Conservation (phyloP, 164 flowering plant genomes). For the Brasenia schreberi region DNA sequence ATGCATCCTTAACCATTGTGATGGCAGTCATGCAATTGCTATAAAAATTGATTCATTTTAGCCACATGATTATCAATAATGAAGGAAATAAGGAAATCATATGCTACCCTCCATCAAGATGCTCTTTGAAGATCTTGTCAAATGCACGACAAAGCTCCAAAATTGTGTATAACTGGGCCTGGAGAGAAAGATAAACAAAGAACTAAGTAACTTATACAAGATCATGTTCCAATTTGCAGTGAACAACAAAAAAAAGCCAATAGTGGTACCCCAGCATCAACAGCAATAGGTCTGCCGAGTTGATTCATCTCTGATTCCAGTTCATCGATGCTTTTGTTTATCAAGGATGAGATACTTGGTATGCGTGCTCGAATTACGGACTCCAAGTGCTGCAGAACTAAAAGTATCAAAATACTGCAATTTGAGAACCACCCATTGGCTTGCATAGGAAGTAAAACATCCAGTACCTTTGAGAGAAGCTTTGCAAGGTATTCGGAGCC, state of each 20-base stretch:
- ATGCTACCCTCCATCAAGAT: constrained; percentile 73
- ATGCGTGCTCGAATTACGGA: constrained; percentile 68
- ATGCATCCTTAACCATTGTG: too few relatives aligned
- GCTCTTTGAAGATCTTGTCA: constrained; percentile 76
- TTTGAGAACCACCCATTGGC: background rate
- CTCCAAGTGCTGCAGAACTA: constrained; percentile 56
- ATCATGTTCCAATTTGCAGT: background rate
- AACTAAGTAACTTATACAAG: background rate
- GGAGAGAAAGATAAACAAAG: constrained; percentile 7
- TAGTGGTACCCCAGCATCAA: constrained; percentile 60
- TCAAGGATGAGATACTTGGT: constrained; percentile 74
- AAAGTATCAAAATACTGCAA: background rate
- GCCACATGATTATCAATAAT: too few relatives aligned
- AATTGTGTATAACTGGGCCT: constrained; percentile 72
- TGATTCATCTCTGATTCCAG: constrained; percentile 75
- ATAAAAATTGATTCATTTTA: too few relatives aligned
- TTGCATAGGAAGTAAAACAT: background rate
- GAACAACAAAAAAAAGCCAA: background rate
- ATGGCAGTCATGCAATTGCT: too few relatives aligned
- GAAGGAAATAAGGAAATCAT: too few relatives aligned
- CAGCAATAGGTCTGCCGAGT: constrained; percentile 72
- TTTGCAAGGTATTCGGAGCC: constrained; percentile 82
- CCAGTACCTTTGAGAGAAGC: constrained; percentile 62
- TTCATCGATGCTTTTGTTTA: constrained; percentile 59
- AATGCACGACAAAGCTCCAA: constrained; percentile 75